These are phyloP conservation scores for Fusarium avenaceum DNA, from an alignment of 2,329 filamentous ascomycete genomes.

Conservation along the genomic window DNA sequence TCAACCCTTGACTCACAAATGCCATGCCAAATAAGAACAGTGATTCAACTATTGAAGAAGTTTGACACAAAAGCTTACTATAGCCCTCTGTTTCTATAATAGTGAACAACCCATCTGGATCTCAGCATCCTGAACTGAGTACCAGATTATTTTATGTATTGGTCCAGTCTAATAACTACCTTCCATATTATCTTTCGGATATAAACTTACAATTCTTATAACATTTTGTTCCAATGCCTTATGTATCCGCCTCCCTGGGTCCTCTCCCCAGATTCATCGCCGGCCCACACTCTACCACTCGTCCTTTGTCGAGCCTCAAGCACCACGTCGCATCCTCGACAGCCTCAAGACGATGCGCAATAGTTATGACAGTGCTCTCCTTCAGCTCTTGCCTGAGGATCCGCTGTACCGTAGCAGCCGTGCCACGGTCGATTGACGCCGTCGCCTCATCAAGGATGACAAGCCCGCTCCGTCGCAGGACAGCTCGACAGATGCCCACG, in stretches of 20 bases:
- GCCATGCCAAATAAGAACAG: background rate
- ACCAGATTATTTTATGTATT: background rate
- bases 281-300: constrained; percentile 64
- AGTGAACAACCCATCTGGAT: background rate
- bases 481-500: constrained; percentile 70
- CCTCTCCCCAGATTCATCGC: constrained; percentile 39
- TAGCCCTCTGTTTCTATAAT: background rate
- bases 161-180: background rate
- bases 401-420: constrained; percentile 69
- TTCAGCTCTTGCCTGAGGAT: constrained; percentile 68
- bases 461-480: constrained; percentile 71
- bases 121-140: background rate
- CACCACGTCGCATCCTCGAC: constrained; percentile 71
- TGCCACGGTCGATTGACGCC: constrained; percentile 71
- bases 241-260: constrained; percentile 1
- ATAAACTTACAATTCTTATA: background rate
- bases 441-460: constrained; percentile 76
- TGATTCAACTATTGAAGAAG: background rate
- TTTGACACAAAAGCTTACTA: background rate
- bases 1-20: too few relatives aligned
- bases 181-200: background rate
- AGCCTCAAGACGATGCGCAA: constrained; percentile 74
- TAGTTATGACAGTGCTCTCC: constrained; percentile 72
- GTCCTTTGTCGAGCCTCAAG: constrained; percentile 65
- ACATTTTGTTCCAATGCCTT: background rate